Base-by-base conservation (phyloP, 305 asterid genomes). In the Fraxinus velutina region DNA sequence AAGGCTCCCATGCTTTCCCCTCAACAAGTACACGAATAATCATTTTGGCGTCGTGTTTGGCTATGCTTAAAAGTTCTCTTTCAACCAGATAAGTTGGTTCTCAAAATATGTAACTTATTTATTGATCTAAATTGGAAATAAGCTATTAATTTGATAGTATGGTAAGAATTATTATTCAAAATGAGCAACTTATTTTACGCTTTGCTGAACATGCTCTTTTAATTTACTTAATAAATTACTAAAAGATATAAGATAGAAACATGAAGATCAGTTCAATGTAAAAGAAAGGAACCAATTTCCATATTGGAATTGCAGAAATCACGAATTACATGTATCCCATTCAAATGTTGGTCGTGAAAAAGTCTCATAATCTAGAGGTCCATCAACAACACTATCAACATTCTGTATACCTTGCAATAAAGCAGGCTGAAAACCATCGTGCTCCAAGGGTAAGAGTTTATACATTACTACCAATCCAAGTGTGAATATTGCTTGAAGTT, bases 401-500 rank as follows among this genome's bases (percentile, higher is more conserved):
- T 89, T 90, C 84, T 90, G 97, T 77, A 94, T 88, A 50, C 92
- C 93, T 78, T 96, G 97, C 33, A 30, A 82, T 29, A 90, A 84
- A 78, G 92, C 93, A 60, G 96, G 94, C 90, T 92, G 91, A 75
- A 82, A 83, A 15, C 33, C 33, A 30, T 30, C 33, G 33, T 30
- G 33, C 33, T 30, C 33, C 33, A 2, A 30, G 33, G 33, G 33
- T 30, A 30, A 30, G 33, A 30, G 33, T 30, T 30, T 30, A 30
- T 30, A 30, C 33, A 30, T 30, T 30, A 30, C 33, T 30, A 30
- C 3, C 33, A 30, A 30, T 2, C 89, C 97, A 2, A 96, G 95
- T 8, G 98, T 96, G 88, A 96, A 90, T 86, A 96, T 96, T 5
- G 98, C 99, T 76, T 93, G 98, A 85, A 96, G 98, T 92, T 93